Evolutionary conservation across 2,329 filamentous ascomycete genomes (phyloP), one percentile per base, ranked within the genome.

Genomic region (Xylaria sp.): DNA sequence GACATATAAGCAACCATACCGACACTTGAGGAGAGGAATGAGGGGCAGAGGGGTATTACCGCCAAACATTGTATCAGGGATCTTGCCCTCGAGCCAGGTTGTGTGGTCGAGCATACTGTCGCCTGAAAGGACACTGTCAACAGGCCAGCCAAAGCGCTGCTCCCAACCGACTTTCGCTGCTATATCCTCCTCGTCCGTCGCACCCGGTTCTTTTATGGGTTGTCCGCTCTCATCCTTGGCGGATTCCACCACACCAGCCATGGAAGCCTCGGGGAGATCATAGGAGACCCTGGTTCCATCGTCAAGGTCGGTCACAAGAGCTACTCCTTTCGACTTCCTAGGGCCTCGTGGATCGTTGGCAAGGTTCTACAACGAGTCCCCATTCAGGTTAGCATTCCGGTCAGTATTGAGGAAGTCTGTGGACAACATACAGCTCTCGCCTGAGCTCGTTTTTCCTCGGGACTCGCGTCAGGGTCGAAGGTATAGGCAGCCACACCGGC

Each of bases 31-130:
- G 57, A 63, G 25, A 57, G 7, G 70, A 67, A 35, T 17, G 2
- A 23, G 12, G 23, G 17, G 40, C 25, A 35, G 23, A 17, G 43
- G 51, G 69, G 63, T 84, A 70, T 79, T 79, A 91, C 90, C 91
- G 74, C 95, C 95, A 75, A 91, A 99, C 76, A 96, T 92, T 74
- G 92, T 92, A 74, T 98, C 94, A 43, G 94, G 88, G 37, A 99
- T 78, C 76, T 89, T 89, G 63, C 88, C 85, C 75, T 99, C 96
- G 23, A 98, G 77, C 81, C 89, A 92, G 1, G 93, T 97, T 72
- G 93, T 87, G 75, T 97, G 94, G 73, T 99, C 94, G 40, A 95
- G 83, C 72, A 96, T 76, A 63, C 87, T 92, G 61, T 90, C 88
- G 12, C 82, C 83, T 31, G 86, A 82, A n/a, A 79, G 78, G 43